phyloP scores from a whole-genome alignment of 2,329 filamentous ascomycete genomes.

The Phialophora expanda region DNA sequence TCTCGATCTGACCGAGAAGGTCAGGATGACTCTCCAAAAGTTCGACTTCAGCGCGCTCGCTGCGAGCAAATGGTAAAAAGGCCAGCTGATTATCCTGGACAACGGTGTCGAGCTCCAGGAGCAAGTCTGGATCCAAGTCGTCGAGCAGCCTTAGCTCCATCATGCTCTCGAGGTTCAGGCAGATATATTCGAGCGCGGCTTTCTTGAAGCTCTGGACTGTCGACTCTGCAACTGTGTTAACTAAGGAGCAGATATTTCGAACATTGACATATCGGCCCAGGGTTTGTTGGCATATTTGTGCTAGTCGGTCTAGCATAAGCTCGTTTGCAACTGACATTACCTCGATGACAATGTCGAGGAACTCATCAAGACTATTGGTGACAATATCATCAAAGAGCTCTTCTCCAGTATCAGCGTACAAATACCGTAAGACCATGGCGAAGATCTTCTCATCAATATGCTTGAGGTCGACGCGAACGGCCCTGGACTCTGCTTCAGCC shows the following conservation, averaged over 20 bases:
- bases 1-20: slow-evolving; percentile 48
- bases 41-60: slow-evolving; percentile 69
- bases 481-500: slow-evolving; percentile 51
- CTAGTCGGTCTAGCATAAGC: slow-evolving; percentile 89
- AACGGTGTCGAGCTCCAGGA: slow-evolving; percentile 77
- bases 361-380: slow-evolving; percentile 74
- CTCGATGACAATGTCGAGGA: slow-evolving; percentile 87
- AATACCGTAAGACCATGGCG: slow-evolving; percentile 74
- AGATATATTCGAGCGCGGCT: slow-evolving; percentile 86
- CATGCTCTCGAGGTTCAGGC: slow-evolving; percentile 87
- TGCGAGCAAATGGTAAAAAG: slow-evolving; percentile 76
- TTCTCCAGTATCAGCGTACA: slow-evolving; percentile 82
- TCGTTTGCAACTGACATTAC: slow-evolving; percentile 91
- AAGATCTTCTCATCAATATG: slow-evolving; percentile 79
- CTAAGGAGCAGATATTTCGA: slow-evolving; percentile 80
- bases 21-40: slow-evolving; percentile 54
- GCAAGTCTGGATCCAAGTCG: slow-evolving; percentile 81
- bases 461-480: slow-evolving; percentile 76
- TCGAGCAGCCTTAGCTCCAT: slow-evolving; percentile 79
- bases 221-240: slow-evolving; percentile 85
- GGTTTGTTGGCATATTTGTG: slow-evolving; percentile 84
- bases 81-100: slow-evolving; percentile 83
- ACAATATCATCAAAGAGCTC: slow-evolving; percentile 82
- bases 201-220: slow-evolving; percentile 85
- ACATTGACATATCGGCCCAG: slow-evolving; percentile 67